Evolutionary conservation across 306 rosid species (phyloP).

Genomic region (Quercus engelmannii): DNA sequence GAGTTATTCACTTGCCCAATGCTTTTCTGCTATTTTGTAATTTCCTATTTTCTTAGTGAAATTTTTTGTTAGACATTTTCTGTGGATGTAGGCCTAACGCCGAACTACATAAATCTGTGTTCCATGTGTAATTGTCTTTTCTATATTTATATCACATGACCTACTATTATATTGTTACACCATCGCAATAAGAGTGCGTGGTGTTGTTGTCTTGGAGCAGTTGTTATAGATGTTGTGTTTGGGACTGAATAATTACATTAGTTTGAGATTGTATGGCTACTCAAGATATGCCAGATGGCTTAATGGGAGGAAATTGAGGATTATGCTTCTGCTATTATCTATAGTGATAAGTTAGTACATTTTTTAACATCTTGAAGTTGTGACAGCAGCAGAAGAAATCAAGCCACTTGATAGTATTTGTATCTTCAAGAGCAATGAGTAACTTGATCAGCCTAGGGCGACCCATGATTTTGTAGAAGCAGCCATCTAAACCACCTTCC

Average conservation of each 20-base stretch:
- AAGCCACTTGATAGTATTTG: slow-evolving; percentile 78
- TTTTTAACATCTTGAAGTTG: slow-evolving; percentile 80
- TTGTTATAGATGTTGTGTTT: too few relatives aligned
- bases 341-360: slow-evolving; percentile 69
- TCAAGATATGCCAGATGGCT: too few relatives aligned
- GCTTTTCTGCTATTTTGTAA: too few relatives aligned
- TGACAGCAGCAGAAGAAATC: slow-evolving; percentile 85
- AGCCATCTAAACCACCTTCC: slow-evolving; percentile 67
- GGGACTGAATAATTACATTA: too few relatives aligned
- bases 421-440: slow-evolving; percentile 72
- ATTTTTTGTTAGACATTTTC: too few relatives aligned
- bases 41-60: too few relatives aligned
- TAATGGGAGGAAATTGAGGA: too few relatives aligned
- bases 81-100: too few relatives aligned
- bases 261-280: not conserved
- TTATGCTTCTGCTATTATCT: slow-evolving; percentile 56
- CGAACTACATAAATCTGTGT: too few relatives aligned
- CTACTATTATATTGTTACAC: too few relatives aligned
- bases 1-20: too few relatives aligned
- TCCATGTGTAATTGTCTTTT: not conserved
- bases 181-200: slow-evolving; percentile 19
- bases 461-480: slow-evolving; percentile 88
- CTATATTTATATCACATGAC: not conserved
- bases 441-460: slow-evolving; percentile 70
- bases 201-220: too few relatives aligned